Base-by-base conservation (phyloP, 2,329 filamentous ascomycete species). In the Scytalidium sp. region DNA sequence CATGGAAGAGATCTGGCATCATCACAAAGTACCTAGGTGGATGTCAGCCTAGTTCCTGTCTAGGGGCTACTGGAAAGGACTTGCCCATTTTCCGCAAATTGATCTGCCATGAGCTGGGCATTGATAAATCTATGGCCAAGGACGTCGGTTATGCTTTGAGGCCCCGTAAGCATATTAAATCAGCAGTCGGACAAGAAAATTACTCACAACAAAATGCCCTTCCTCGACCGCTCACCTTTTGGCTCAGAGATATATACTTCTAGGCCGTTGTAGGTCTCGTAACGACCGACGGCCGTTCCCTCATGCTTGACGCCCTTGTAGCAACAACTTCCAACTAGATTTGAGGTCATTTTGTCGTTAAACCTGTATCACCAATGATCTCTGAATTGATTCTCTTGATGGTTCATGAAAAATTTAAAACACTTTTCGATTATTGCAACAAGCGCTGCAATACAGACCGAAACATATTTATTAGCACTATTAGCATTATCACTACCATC, bases 61-160 rank as follows among this genome's bases (percentile, higher is more conserved):
- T n/a, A n/a, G n/a, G n/a, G n/a, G n/a, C 70, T 88, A 90, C n/a
- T n/a, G n/a, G n/a, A n/a, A n/a, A n/a, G n/a, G n/a, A n/a, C n/a
- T n/a, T n/a, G n/a, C 58, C 85, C 87, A 63, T 84, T 84, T 58
- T 79, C 78, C 51, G 87, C 87, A 65, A 80, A 86, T 60, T 86
- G 79, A 71, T 90, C 87, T 55, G 87, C 87, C 57, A 89, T 77
- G 51, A 85, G 72, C 68, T 83, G 69, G 63, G 72, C 67, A 67
- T 85, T 82, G 44, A 25, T 43, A 36, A 43, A 50, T 13, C 25
- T 7, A 29, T 29, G 25, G 7, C 25, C 25, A 29, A 29, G 8
- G 7, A 29, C 13, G 25, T 29, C 25, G 7, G 25, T 29, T 29
- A 29, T 29, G 13, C 25, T 29, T 29, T 7, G 25, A 7, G 25